These are phyloP conservation scores for Fusarium torreyae DNA, from an alignment of 2,329 filamentous ascomycete genomes.

Conservation along the genomic window DNA sequence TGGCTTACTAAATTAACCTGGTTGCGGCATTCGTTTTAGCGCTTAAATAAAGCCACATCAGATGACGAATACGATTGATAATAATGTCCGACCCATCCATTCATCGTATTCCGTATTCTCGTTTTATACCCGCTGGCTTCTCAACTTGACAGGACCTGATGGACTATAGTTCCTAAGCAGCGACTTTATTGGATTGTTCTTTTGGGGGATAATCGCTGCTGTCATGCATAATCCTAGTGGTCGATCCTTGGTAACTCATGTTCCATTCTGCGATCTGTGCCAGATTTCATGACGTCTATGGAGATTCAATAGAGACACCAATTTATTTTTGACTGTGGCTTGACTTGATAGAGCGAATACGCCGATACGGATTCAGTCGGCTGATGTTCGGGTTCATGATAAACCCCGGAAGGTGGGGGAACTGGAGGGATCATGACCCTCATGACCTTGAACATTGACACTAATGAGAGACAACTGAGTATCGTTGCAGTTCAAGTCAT, in stretches of 20 bases:
- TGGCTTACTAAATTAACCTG: conserved; percentile 27
- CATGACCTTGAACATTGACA: conserved; percentile 26
- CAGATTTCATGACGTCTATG: conserved; percentile 2
- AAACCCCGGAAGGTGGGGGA: conserved; percentile 38
- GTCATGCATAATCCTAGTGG: conserved; percentile 12
- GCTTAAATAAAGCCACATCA: conserved; percentile 31
- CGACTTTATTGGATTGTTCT: background rate
- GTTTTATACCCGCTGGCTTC: conserved; percentile 17
- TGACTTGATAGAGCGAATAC: conserved; percentile 27
- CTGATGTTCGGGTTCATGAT: conserved; percentile 43
- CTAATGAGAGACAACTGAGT: background rate
- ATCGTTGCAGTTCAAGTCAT: background rate
- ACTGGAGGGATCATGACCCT: conserved; percentile 20
- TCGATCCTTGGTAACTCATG: conserved; percentile 5
- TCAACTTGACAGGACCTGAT: background rate
- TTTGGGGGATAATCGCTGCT: conserved; percentile 4
- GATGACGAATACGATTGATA: conserved; percentile 41
- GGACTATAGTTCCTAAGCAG: background rate
- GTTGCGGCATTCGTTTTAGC: conserved; percentile 32
- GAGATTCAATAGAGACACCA: conserved; percentile 6
- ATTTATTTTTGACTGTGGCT: conserved; percentile 17
- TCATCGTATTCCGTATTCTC: conserved; percentile 19
- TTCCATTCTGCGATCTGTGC: background rate
- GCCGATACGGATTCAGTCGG: conserved; percentile 26
- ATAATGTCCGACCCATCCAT: conserved; percentile 5